Conservation (phyloP, 768 basidiomycete species). For the Suillus discolor region DNA sequence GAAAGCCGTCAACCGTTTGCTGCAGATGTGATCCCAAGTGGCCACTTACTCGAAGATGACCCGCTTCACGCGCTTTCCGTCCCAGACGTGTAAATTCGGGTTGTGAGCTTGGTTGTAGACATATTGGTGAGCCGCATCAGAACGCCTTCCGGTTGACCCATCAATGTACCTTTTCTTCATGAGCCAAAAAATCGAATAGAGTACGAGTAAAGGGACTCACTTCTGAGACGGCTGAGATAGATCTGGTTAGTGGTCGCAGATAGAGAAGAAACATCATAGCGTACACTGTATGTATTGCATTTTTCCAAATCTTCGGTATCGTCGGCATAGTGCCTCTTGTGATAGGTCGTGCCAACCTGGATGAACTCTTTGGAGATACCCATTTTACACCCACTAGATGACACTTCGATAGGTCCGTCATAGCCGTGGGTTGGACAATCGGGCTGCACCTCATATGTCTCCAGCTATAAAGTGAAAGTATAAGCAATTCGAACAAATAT, state of each 20-base stretch:
- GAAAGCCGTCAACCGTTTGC: neutral
- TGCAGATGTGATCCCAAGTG: neutral
- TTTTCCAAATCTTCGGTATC: neutral
- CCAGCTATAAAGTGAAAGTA: neutral
- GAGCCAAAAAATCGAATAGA: neutral
- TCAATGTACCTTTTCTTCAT: constrained; percentile 51
- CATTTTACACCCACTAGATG: neutral
- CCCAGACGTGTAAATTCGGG: neutral
- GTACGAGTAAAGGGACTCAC: constrained; percentile 32
- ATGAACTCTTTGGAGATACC: neutral
- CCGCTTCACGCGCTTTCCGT: neutral
- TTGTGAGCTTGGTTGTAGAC: neutral
- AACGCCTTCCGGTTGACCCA: constrained; percentile 51
- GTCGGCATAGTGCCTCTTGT: neutral
- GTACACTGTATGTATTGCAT: neutral
- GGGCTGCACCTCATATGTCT: neutral
- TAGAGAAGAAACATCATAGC: neutral
- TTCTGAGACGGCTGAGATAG: constrained; percentile 41
- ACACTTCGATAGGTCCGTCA: neutral
- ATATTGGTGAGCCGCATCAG: constrained; percentile 44
- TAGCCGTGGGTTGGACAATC: neutral
- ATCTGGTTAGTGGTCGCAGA: neutral
- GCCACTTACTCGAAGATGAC: neutral
- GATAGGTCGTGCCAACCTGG: neutral
- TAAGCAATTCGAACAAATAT: neutral